Base-by-base conservation (phyloP, 2,329 filamentous ascomycete species). In the Allantophomopsis lycopodina region DNA sequence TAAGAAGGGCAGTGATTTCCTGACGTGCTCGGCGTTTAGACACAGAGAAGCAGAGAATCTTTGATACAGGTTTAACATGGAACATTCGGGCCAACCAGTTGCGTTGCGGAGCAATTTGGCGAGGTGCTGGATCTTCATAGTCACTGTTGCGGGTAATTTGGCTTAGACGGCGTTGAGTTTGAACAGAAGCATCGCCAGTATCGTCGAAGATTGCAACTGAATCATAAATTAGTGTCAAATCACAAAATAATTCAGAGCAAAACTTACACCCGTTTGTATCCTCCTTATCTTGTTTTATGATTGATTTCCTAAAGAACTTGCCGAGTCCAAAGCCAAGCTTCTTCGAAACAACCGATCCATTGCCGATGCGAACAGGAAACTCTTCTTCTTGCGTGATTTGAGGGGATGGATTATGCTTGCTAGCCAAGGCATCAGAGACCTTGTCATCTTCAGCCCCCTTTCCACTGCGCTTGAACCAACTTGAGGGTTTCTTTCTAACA, bases 21-120 rank as follows among this genome's bases (percentile, higher is more conserved):
- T 83, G 81, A 34, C 86, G 76, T 34, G 81, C 82, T 43, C 77
- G 73, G n/a, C 70, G 69, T 49, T 81, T 80, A 5, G 80, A 75
- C 17, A 86, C 69, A 3, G 69, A 70, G 56, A 95, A 79, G 56
- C 86, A 91, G 13, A 95, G 60, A 20, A 83, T 71, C 46, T 76
- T 75, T 13, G 68, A 79, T 0, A 80, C 83, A 1, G 89, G 89
- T 56, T 91, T 94, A 54, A 95, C 80, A 40, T 86, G 77, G 63
- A 96, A 85, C 35, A 96, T 75, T 13, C 85, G 82, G 21, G 85
- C 81, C 39, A 96, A 73, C 88, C 89, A 95, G 49, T 82, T 94
- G 53, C 86, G 79, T 54, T 77, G 79, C 21, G 76, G 71, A 45
- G 76, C 77, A 51, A 73, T 82, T 59, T 69, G 55, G 45, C 61